Percentiles rank a stretch among this genome's conserved stretches.
These are phyloP conservation scores for Ilyonectria destructans DNA, from an alignment of 2,329 filamentous ascomycete species.

Conservation along the genomic window DNA sequence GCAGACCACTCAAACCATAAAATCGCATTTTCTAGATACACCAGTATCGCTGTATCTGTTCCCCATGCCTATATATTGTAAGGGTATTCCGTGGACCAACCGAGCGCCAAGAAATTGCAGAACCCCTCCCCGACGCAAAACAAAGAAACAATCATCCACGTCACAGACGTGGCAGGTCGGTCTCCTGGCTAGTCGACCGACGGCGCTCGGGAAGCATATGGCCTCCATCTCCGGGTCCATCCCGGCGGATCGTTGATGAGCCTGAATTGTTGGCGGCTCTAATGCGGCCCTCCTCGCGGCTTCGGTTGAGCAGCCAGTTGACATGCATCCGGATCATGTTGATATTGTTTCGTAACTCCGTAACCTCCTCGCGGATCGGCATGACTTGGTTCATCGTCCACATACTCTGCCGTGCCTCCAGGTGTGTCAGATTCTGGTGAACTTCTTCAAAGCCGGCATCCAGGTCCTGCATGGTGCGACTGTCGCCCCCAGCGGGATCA, in stretches of 20 bases:
- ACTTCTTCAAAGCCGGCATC: constrained; percentile 69
- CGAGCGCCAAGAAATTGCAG: constrained; percentile 27
- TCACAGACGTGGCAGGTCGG: constrained; percentile 58
- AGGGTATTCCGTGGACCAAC: constrained; percentile 27
- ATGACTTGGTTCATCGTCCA: constrained; percentile 75
- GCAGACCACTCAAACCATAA: neutral
- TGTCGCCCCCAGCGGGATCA: constrained; percentile 67
- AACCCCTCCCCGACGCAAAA: neutral
- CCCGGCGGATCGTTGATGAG: constrained; percentile 52
- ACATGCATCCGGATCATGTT: constrained; percentile 74
- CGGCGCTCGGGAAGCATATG: constrained; percentile 55
- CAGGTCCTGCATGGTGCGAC: constrained; percentile 60
- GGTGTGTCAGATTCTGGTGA: constrained; percentile 70
- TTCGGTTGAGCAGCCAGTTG: constrained; percentile 71
- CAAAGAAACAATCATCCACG: neutral
- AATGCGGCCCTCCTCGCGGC: constrained; percentile 63
- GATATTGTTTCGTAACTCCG: constrained; percentile 71
- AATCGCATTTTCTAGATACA: constrained; percentile 10
- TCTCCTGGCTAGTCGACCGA: constrained; percentile 55
- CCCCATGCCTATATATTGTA: constrained; percentile 10
- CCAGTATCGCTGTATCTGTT: constrained; percentile 9
- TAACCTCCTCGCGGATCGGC: constrained; percentile 75
- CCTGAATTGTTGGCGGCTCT: constrained; percentile 57
- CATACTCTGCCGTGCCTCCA: constrained; percentile 74
- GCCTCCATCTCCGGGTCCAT: constrained; percentile 48